Conservation (phyloP, 129 eudicot genomes). For the Daucus carota region DH1_v3.0 NC_030381.2:43178501-43179000, state of each 20-base stretch:
- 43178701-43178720: slow-evolving; percentile 58
- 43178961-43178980: slow-evolving; percentile 49
- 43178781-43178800: background rate
- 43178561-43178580: slow-evolving; percentile 53
- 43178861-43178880: slow-evolving; percentile 33
- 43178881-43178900: slow-evolving; percentile 9
- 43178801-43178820: background rate
- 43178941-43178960: slow-evolving; percentile 36
- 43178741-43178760: background rate
- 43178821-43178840: slow-evolving; percentile 26
- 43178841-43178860: slow-evolving; percentile 37
- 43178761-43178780: background rate
- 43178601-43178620: slow-evolving; percentile 62
- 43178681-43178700: slow-evolving; percentile 70
- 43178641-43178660: slow-evolving; percentile 57
- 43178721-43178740: slow-evolving; percentile 62
- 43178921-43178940: slow-evolving; percentile 12
- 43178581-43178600: slow-evolving; percentile 71
- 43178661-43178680: slow-evolving; percentile 66
- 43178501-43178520: background rate
- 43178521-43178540: slow-evolving; percentile 45
- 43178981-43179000: slow-evolving; percentile 12
- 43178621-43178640: slow-evolving; percentile 55
- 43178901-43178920: slow-evolving; percentile 10
- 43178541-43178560: slow-evolving; percentile 73